Conservation (phyloP, 1,284 basidiomycete genomes). For the Leccinum idahoense region DNA sequence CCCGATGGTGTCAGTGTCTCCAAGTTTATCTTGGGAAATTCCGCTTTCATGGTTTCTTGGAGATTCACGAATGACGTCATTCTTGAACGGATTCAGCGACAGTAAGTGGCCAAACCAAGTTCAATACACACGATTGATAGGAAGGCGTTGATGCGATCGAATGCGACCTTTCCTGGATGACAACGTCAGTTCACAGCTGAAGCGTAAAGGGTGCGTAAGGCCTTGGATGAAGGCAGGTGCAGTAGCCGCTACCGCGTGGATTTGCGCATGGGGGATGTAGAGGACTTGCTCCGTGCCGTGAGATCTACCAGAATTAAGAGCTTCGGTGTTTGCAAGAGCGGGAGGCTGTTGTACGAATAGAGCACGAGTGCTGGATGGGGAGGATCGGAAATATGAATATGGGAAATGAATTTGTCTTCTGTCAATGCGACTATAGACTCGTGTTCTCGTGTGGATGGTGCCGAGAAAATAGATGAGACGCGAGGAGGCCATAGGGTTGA, state of each 20-base stretch:
- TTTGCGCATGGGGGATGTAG: constrained; percentile 22
- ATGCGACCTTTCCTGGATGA: constrained; percentile 6
- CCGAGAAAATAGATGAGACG: constrained; percentile 57
- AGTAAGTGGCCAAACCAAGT: neutral
- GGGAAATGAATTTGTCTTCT: constrained; percentile 47
- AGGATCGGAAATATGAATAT: constrained; percentile 38
- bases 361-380: constrained; percentile 35
- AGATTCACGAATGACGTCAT: constrained; percentile 1
- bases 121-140: constrained; percentile 5
- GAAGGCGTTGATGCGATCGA: constrained; percentile 19
- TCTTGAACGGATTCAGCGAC: constrained; percentile 1
- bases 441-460: constrained; percentile 45
- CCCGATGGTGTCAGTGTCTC: constrained; percentile 19
- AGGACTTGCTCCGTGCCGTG: constrained; percentile 73
- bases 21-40: neutral
- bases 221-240: constrained; percentile 27
- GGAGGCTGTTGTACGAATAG: constrained; percentile 43
- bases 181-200: neutral
- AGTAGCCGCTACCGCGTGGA: constrained; percentile 18
- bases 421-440: constrained; percentile 62
- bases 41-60: constrained; percentile 6
- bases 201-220: neutral
- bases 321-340: constrained; percentile 43
- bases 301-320: constrained; percentile 81
- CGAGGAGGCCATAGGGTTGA: constrained; percentile 45